A percentile compares a stretch with the other conserved stretches of the same genome.
Conservation (phyloP, 192 early-diverging fungal species). For the Fimicolochytrium jonesii region DNA sequence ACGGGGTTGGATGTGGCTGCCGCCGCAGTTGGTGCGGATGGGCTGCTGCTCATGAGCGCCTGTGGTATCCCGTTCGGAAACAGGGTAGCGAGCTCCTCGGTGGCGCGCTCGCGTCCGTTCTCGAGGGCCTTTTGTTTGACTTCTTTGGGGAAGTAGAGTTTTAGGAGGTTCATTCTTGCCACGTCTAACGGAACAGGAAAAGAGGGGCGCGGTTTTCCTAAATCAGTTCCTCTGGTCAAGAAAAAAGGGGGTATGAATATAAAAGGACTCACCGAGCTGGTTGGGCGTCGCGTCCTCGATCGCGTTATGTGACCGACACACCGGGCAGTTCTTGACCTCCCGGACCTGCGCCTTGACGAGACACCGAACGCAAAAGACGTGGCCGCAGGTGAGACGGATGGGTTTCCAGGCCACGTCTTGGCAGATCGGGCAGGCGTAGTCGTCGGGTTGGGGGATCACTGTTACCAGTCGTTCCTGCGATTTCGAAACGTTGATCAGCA, state of each 20-base stretch:
- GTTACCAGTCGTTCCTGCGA: constrained; percentile 50
- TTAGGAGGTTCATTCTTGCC: constrained; percentile 64
- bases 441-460: constrained; percentile 76
- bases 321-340: constrained; percentile 63
- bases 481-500: not conserved
- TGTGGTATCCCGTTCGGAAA: no score
- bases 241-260: no score
- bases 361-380: constrained; percentile 78
- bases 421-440: constrained; percentile 80
- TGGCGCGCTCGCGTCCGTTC: constrained; percentile 57
- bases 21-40: no score
- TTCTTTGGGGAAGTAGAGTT: constrained; percentile 76
- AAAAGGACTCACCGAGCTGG: constrained; percentile 6
- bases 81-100: constrained; percentile 47
- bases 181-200: no score
- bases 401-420: constrained; percentile 72
- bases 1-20: no score
- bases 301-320: constrained; percentile 64
- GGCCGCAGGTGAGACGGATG: constrained; percentile 67
- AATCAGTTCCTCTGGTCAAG: no score
- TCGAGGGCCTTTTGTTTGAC: constrained; percentile 67
- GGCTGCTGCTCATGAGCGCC: no score
- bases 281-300: constrained; percentile 49
- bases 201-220: no score
- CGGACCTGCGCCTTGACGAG: constrained; percentile 68